A percentile compares a stretch with the other conserved stretches of the same genome.
phyloP scores from a whole-genome alignment of 2,329 filamentous ascomycete genomes.

The Pezicula carpinea region DNA sequence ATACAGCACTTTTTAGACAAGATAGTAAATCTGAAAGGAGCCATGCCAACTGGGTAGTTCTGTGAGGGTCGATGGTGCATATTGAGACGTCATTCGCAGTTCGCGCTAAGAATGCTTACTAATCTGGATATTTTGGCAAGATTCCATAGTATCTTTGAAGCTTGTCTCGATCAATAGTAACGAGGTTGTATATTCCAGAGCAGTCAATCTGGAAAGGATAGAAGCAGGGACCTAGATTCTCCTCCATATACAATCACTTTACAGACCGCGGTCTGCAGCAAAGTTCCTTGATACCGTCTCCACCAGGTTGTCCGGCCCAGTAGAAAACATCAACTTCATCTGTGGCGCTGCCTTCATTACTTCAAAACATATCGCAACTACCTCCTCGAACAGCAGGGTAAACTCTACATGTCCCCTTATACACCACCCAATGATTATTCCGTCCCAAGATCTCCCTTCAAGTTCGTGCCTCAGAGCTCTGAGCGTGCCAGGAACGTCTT shows the following conservation, averaged over 20 bases:
- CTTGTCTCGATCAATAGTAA: too few relatives aligned
- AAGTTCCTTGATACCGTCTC: conserved; percentile 7
- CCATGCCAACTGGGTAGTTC: too few relatives aligned
- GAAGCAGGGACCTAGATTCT: neutral
- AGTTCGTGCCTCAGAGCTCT: conserved; percentile 1
- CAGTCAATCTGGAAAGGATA: too few relatives aligned
- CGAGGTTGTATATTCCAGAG: too few relatives aligned
- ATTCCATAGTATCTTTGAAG: too few relatives aligned
- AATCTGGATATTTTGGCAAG: too few relatives aligned
- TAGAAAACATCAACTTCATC: conserved; percentile 6
- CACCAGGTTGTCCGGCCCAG: conserved; percentile 7
- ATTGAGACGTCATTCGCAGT: too few relatives aligned
- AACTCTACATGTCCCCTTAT: conserved; percentile 9
- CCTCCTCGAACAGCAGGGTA: conserved; percentile 7
- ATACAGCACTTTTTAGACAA: too few relatives aligned
- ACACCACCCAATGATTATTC: conserved; percentile 7
- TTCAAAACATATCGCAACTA: neutral
- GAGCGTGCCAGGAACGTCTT: neutral
- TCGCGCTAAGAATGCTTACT: too few relatives aligned
- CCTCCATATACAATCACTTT: neutral
- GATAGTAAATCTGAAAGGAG: too few relatives aligned
- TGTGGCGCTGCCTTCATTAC: neutral
- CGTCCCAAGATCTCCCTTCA: conserved; percentile 4
- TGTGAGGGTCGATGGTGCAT: too few relatives aligned
- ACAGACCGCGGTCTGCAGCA: neutral